phyloP scores from a whole-genome alignment of 2,329 filamentous ascomycete species.

The Monilinia laxa region DNA sequence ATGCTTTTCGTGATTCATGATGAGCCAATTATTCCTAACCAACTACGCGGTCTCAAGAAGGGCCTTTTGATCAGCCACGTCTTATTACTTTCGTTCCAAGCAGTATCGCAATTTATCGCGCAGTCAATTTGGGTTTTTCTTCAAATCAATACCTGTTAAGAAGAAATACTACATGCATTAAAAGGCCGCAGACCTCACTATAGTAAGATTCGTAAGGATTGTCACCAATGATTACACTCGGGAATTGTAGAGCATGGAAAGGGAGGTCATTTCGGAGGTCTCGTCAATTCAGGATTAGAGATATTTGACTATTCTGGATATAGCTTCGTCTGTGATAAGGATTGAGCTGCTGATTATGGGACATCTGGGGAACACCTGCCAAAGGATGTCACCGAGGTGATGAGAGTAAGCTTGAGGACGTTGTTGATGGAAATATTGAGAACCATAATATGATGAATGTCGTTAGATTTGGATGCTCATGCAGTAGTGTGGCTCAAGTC shows the following conservation, averaged over 20 bases:
- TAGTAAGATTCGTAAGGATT: neutral
- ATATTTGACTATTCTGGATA: neutral
- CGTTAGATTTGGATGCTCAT: neutral
- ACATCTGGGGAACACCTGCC: neutral
- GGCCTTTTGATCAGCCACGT: neutral
- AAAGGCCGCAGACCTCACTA: conserved; percentile 13
- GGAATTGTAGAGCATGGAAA: neutral
- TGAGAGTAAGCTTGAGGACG: neutral
- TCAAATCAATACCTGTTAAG: neutral
- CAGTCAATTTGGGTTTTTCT: too few species aligned
- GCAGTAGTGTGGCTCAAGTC: neutral
- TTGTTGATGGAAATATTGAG: neutral
- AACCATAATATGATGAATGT: neutral
- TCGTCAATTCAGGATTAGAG: neutral
- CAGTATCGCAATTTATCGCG: neutral
- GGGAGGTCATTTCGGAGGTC: neutral
- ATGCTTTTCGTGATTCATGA: neutral
- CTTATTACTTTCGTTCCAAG: neutral
- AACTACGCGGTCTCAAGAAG: neutral
- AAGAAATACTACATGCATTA: neutral
- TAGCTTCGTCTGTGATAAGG: neutral
- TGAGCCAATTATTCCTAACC: neutral
- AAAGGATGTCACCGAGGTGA: neutral
- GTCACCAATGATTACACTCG: neutral
- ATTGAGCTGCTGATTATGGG: neutral